Conservation (phyloP, 352 stramenopile species). For the Phytophthora brassicae region DNA sequence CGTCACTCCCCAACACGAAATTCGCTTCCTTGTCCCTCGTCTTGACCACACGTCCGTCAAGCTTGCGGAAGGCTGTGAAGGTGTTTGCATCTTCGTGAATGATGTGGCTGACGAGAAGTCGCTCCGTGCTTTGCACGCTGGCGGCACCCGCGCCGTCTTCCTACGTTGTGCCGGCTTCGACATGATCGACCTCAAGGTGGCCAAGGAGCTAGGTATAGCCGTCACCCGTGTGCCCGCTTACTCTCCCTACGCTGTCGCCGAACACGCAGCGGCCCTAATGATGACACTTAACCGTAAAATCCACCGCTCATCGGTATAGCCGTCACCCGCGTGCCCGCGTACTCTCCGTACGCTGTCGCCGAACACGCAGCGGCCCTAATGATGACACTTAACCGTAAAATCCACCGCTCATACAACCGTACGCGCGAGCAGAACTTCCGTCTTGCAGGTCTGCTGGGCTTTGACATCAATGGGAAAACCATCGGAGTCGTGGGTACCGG, state of each 20-base stretch:
- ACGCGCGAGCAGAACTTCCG: conserved; percentile 79
- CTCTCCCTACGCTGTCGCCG: conserved; percentile 76
- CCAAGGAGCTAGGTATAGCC: conserved; percentile 60
- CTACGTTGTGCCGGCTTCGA: conserved; percentile 84
- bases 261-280: conserved; percentile 66
- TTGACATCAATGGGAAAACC: conserved; percentile 77
- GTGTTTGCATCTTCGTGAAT: conserved; percentile 86
- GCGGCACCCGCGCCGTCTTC: conserved; percentile 66
- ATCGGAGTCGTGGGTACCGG: conserved; percentile 68
- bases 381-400: conserved; percentile 84
- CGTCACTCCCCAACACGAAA: conserved; percentile 47
- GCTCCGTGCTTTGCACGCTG: conserved; percentile 48
- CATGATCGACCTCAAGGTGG: conserved; percentile 66
- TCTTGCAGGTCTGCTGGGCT: conserved; percentile 56
- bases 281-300: conserved; percentile 86
- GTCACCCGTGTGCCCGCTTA: conserved; percentile 74
- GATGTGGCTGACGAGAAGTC: conserved; percentile 65
- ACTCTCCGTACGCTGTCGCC: no score
- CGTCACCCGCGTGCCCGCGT: no score
- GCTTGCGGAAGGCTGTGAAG: conserved; percentile 59
- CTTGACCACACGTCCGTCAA: conserved; percentile 51
- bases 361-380: conserved; percentile 74
- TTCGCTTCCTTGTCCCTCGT: conserved; percentile 59
- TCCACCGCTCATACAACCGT: conserved; percentile 73
- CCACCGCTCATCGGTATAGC: conserved; percentile 66